Evolutionary conservation across 305 asterid genomes (phyloP), one percentile per base, ranked within the genome.

Genomic region (Fraxinus greggii): DNA sequence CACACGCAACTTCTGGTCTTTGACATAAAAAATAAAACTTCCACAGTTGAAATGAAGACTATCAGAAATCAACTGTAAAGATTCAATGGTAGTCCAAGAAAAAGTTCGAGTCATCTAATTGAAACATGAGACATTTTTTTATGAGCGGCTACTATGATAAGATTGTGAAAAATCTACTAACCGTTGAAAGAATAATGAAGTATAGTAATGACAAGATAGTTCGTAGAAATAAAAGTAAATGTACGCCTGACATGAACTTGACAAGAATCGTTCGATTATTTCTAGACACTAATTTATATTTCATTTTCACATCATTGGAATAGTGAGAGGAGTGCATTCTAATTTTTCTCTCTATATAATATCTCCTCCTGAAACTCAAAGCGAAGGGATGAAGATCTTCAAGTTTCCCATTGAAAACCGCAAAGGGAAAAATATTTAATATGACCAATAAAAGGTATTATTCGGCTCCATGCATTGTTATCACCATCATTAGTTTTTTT

Each of bases 401-500:
- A 40, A 82, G 48, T 45, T 83, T 76, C 76, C 74, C 59, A 74
- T 31, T 67, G 61, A 79, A 70, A 65, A 76, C 7, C 69, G 24
- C 72, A 76, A 38, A 15, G 31, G 23, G 65, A 32, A 48, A 76
- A 31, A 78, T 76, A 82, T 48, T 70, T 82, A 80, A 35, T 40
- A 59, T 40, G 89, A 89, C 88, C 84, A 82, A 61, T 38, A 82
- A 83, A 89, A 89, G 90, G 79, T 29, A 6, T 23, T 56, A 61
- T 80, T 84, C 86, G 88, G 69, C 88, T 13, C 78, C 81, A 78
- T 85, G 84, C 79, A 63, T 70, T 75, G 42, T 80, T 56, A 35
- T 69, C 65, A 54, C 1, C 24, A 69, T 69, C 40, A 69, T 69
- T 9, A 69, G 2, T 31, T 7, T 28, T 67, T 65, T 42, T 38